A percentile compares a stretch with the other conserved stretches of the same genome.
Conservation (phyloP, 2,329 filamentous ascomycete genomes). For the Scedosporium boydii region DNA sequence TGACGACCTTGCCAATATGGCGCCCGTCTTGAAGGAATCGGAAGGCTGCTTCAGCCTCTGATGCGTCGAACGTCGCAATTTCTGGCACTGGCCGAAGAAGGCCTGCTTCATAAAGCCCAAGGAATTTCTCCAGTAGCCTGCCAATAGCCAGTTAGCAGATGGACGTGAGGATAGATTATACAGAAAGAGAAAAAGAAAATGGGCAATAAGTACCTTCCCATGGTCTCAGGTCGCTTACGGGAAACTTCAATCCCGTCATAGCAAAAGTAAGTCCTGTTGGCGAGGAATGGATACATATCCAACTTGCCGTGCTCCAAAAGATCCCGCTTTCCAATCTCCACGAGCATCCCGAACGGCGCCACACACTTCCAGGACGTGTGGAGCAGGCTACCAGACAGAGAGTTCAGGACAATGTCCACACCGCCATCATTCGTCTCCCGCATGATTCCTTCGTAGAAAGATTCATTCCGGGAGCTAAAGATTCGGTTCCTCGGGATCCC, state of each 20-base stretch:
- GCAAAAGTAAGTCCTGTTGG: conserved; percentile 28
- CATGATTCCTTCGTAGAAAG: conserved; percentile 15
- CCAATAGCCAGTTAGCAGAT: neutral
- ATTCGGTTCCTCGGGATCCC: conserved; percentile 23
- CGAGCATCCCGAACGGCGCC: conserved; percentile 33
- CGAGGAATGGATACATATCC: conserved; percentile 33
- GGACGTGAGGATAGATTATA: no score
- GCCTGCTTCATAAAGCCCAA: neutral
- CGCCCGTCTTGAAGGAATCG: conserved; percentile 7
- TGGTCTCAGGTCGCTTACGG: neutral
- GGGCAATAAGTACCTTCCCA: neutral
- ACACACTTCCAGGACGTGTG: conserved; percentile 33
- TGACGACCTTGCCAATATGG: conserved; percentile 33
- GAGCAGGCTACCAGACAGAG: conserved; percentile 30
- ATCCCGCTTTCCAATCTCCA: conserved; percentile 34
- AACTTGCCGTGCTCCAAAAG: conserved; percentile 26
- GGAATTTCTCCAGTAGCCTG: neutral
- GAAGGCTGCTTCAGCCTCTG: conserved; percentile 3
- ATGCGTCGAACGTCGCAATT: conserved; percentile 16
- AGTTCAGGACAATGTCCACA: conserved; percentile 60
- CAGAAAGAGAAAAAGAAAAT: neutral
- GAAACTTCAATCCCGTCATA: conserved; percentile 15
- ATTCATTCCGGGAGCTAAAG: conserved; percentile 16
- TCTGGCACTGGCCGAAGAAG: conserved; percentile 13
- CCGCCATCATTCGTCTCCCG: conserved; percentile 35